phyloP scores from a whole-genome alignment of 2,329 filamentous ascomycete species.

The Ascosphaera apis region DNA sequence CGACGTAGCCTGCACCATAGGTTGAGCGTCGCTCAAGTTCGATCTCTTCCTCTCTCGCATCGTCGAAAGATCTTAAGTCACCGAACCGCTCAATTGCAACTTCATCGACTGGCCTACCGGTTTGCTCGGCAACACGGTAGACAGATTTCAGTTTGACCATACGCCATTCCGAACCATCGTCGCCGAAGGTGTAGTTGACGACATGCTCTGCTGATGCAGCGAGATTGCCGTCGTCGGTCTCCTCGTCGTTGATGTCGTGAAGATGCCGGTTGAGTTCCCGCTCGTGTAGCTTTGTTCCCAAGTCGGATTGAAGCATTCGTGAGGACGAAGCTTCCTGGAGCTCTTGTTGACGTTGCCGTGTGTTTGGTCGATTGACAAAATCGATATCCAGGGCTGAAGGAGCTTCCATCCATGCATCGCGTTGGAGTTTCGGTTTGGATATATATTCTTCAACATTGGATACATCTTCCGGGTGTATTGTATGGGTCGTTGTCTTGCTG shows the following conservation, averaged over 20 bases:
- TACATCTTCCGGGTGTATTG: background rate
- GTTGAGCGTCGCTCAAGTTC: constrained; percentile 63
- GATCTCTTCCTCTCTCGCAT: constrained; percentile 77
- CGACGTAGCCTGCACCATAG: constrained; percentile 67
- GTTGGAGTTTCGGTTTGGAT: constrained; percentile 26
- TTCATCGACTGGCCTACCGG: constrained; percentile 50
- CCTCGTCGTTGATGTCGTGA: constrained; percentile 35
- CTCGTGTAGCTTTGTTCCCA: constrained; percentile 49
- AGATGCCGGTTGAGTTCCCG: constrained; percentile 61
- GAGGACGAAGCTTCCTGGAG: constrained; percentile 21
- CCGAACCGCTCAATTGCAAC: constrained; percentile 67
- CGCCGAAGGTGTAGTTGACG: constrained; percentile 68
- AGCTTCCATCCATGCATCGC: constrained; percentile 89
- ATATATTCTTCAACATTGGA: constrained; percentile 19
- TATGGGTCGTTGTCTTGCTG: constrained; percentile 9
- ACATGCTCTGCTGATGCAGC: constrained; percentile 31
- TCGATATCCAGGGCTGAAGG: constrained; percentile 66
- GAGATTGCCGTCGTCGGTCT: constrained; percentile 20
- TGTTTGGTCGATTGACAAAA: constrained; percentile 42
- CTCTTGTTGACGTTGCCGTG: constrained; percentile 25
- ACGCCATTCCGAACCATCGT: constrained; percentile 75
- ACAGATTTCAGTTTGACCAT: constrained; percentile 87
- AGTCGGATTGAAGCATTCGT: constrained; percentile 28
- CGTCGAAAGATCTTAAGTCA: constrained; percentile 62
- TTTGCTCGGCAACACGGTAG: constrained; percentile 56